Conservation (phyloP, 768 basidiomycete genomes). For the Chlorophyllum brunneum region DNA sequence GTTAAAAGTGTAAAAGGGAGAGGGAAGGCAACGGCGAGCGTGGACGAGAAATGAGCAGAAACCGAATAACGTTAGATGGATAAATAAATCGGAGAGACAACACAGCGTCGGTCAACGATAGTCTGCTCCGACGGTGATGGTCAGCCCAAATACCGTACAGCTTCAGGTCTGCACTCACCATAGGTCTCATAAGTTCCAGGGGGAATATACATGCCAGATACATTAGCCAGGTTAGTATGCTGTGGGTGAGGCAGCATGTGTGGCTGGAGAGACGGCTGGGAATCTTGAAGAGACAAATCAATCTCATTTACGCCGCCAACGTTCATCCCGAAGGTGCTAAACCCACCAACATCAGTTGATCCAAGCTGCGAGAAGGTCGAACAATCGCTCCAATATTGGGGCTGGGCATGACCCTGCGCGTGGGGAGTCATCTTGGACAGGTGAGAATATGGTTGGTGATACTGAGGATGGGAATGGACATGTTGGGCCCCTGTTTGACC, state of each 20-base stretch:
- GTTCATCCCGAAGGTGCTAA: not conserved
- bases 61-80: constrained; percentile 1
- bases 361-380: constrained; percentile 48
- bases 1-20: not conserved
- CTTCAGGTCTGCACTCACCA: constrained; percentile 23
- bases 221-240: not conserved
- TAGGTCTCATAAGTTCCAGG: constrained; percentile 24
- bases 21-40: not conserved
- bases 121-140: not conserved
- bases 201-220: constrained; percentile 17
- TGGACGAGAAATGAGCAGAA: not conserved
- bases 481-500: constrained; percentile 7
- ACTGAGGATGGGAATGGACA: constrained; percentile 7
- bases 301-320: constrained; percentile 21
- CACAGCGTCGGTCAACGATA: not conserved
- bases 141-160: too few relatives aligned
- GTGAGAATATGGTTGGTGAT: constrained; percentile 5
- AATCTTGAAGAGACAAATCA: constrained; percentile 13
- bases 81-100: not conserved
- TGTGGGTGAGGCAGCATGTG: not conserved
- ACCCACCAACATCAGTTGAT: constrained; percentile 30
- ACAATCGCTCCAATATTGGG: constrained; percentile 56
- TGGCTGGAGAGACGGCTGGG: not conserved
- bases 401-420: constrained; percentile 31
- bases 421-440: not conserved